Evolutionary conservation across 1,284 basidiomycete genomes (phyloP).

Genomic region (Ganoderma sp.): DNA sequence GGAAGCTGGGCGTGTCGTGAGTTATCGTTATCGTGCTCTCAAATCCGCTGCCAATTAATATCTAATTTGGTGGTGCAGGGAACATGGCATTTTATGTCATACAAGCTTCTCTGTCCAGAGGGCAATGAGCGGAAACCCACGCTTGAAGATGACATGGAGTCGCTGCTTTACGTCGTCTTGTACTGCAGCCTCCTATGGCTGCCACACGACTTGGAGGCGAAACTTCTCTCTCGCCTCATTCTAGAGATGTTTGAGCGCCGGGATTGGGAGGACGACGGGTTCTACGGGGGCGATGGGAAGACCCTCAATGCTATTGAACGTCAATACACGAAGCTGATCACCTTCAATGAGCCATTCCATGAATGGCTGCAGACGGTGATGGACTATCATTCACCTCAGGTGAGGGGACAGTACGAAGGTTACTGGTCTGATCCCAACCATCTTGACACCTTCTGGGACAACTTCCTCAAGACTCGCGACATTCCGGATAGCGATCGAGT

Average conservation of each 20-base stretch:
- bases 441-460: conserved; percentile 17
- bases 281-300: conserved; percentile 15
- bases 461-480: conserved; percentile 6
- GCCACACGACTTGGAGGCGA: conserved; percentile 7
- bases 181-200: conserved; percentile 21
- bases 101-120: neutral
- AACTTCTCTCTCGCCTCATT: neutral
- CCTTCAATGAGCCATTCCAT: conserved; percentile 5
- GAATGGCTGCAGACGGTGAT: conserved; percentile 20
- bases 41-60: neutral
- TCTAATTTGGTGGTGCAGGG: conserved; percentile 5
- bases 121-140: conserved; percentile 4
- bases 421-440: conserved; percentile 16
- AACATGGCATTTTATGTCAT: conserved; percentile 23
- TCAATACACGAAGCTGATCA: neutral
- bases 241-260: conserved; percentile 1
- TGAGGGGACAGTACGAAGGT: neutral
- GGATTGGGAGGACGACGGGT: neutral
- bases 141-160: conserved; percentile 26
- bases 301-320: neutral
- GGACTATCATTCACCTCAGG: conserved; percentile 12
- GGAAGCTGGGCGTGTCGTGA: neutral
- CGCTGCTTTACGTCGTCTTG: conserved; percentile 27
- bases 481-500: neutral
- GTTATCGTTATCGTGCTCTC: too few species aligned